phyloP scores from a whole-genome alignment of 345 rosid genomes.

The Boechera retrofracta region DNA sequence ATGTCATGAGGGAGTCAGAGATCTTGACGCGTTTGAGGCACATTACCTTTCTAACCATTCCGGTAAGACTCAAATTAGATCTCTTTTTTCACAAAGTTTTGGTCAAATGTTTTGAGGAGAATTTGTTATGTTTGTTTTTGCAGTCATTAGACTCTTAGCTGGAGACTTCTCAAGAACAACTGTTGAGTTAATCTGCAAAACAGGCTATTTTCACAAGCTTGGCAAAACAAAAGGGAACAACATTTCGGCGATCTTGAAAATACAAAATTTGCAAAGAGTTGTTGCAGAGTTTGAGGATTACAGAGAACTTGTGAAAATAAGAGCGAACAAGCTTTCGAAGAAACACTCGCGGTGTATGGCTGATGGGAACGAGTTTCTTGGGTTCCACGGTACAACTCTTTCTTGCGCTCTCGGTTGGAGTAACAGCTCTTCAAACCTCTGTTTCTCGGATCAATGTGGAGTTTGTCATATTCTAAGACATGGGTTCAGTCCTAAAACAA shows the following conservation, averaged over 20 bases:
- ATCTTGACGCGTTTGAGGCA: constrained; percentile 54
- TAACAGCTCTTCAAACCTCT: constrained; percentile 50
- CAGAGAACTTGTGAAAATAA: constrained; percentile 61
- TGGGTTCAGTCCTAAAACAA: constrained; percentile 53
- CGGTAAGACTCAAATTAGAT: constrained; percentile 48
- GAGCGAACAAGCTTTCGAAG: constrained; percentile 57
- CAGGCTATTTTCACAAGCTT: constrained; percentile 39
- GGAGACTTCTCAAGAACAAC: constrained; percentile 72
- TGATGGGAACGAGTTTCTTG: constrained; percentile 78
- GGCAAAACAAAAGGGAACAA: constrained; percentile 35
- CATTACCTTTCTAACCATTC: constrained; percentile 67
- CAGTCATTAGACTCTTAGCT: constrained; percentile 63
- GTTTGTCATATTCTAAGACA: constrained; percentile 62
- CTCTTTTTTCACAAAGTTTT: neutral
- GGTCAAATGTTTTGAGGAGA: neutral
- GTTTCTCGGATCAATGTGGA: constrained; percentile 53
- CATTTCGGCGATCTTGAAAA: constrained; percentile 55
- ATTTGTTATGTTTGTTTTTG: neutral
- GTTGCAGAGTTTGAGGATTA: constrained; percentile 65
- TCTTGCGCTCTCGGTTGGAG: constrained; percentile 58
- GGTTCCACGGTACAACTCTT: constrained; percentile 60
- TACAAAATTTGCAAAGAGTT: constrained; percentile 59
- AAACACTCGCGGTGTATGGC: constrained; percentile 73
- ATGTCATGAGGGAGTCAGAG: constrained; percentile 53
- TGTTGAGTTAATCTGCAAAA: constrained; percentile 68